These are phyloP conservation scores for Aspergillus sp. DNA, from an alignment of 2,329 filamentous ascomycete genomes.

Conservation along the genomic window DNA sequence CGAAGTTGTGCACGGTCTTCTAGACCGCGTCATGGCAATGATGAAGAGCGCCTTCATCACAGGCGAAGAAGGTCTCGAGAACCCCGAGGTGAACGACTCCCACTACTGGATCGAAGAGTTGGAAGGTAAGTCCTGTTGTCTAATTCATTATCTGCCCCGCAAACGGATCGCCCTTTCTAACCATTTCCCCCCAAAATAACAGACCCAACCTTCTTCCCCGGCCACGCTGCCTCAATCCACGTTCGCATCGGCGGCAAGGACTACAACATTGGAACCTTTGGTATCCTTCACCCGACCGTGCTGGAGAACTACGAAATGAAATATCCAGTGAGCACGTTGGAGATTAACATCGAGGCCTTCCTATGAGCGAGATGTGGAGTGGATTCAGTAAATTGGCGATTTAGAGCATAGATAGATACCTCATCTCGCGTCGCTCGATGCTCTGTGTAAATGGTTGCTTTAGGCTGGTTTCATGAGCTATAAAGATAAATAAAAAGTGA, in stretches of 20 bases:
- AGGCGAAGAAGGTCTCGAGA: constrained; percentile 67
- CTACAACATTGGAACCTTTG: constrained; percentile 80
- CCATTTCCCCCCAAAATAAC: neutral
- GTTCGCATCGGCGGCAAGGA: constrained; percentile 73
- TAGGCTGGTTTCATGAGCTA: neutral
- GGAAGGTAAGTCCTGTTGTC: constrained; percentile 56
- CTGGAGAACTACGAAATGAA: constrained; percentile 90
- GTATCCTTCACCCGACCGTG: constrained; percentile 89
- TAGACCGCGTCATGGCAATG: constrained; percentile 92
- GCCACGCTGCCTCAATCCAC: constrained; percentile 83
- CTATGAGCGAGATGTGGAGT: constrained; percentile 52
- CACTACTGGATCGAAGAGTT: constrained; percentile 96
- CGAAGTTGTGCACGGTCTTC: constrained; percentile 88
- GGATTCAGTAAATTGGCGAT: neutral
- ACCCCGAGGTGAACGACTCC: constrained; percentile 58
- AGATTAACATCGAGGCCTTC: constrained; percentile 93
- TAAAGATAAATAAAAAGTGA: constrained; percentile 4
- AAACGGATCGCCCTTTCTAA: neutral
- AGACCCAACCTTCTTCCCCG: constrained; percentile 87
- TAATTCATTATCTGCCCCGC: neutral
- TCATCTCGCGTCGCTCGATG: constrained; percentile 8
- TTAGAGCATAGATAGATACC: constrained; percentile 14
- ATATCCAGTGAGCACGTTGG: constrained; percentile 89
- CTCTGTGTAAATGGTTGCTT: neutral
- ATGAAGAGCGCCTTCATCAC: constrained; percentile 78